Evolutionary conservation across 257 asterid genomes (phyloP), one percentile per base, ranked within the genome.

Genomic region (Scutellaria baicalensis): DNA sequence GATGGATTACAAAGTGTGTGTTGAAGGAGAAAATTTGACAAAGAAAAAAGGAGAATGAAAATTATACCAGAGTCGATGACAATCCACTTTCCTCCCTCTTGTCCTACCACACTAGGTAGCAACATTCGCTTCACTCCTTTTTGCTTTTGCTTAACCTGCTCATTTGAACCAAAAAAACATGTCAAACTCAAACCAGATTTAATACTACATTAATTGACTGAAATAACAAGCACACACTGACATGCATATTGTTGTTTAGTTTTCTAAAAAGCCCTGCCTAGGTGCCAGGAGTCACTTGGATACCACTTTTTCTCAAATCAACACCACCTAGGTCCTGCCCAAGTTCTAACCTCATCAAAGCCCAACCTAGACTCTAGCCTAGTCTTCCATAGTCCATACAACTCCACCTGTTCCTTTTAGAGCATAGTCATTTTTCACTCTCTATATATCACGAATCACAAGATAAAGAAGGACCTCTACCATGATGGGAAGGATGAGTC

Each of bases 61-160:
- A 4, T 47, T 13, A 57, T 84, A 89, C 98, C 98, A 65, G 97
- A 85, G 79, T 93, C 99, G 0, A 93, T 84, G 68, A 91, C 97
- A 75, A 91, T 81, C 99, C 97, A 91, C 71, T 93, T 93, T 60
- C 96, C 96, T 9, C 93, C 95, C 66, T 87, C 96, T 75, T 87
- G 89, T 70, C 99, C 99, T 45, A 87, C 96, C 80, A 93, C 99
- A 63, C 87, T 77, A 11, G 99, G 99, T 67, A 91, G 78, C 82
- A 89, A 16, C 91, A 89, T 84, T 79, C 90, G 89, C 82, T 83
- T 86, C 20, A 84, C 95, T 72, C 99, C 99, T 75, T 71, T 85
- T 77, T 93, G 99, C 88, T 89, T 93, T 76, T 91, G 96, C 84
- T 93, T 93, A 78, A 89, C 94, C 98, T 92, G 81, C 55, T 79